These are phyloP conservation scores for Cordyceps javanica DNA, from an alignment of 2,329 filamentous ascomycete species.

Conservation along the genomic window DNA sequence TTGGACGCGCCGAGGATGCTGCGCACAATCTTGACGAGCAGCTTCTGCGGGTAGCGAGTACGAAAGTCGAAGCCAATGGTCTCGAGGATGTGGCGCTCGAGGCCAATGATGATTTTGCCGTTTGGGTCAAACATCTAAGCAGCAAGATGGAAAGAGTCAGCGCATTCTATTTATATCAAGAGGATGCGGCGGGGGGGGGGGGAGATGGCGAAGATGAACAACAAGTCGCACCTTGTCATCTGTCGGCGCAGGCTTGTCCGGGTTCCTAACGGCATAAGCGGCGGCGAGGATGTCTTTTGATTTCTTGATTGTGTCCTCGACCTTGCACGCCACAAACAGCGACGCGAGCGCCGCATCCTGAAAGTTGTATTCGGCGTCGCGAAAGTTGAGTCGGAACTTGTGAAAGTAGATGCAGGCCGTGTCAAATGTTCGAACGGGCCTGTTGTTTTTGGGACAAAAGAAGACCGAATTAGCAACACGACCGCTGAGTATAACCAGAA, in stretches of 20 bases:
- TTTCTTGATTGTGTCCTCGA: constrained; percentile 97
- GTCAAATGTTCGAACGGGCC: constrained; percentile 84
- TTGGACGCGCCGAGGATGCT: constrained; percentile 39
- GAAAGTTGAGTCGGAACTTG: constrained; percentile 80
- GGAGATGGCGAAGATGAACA: background rate
- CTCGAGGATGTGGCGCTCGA: constrained; percentile 90
- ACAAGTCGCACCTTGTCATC: constrained; percentile 66
- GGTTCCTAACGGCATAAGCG: constrained; percentile 75
- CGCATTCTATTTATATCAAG: constrained; percentile 8
- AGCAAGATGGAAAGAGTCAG: background rate
- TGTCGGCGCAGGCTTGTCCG: constrained; percentile 60
- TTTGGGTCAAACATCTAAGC: constrained; percentile 69
- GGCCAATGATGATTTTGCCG: constrained; percentile 75
- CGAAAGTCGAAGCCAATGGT: constrained; percentile 91
- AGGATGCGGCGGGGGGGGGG: background rate
- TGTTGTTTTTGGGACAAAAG: constrained; percentile 33
- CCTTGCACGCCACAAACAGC: constrained; percentile 90
- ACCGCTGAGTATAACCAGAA: background rate
- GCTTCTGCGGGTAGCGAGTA: constrained; percentile 78
- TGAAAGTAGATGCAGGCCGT: constrained; percentile 92
- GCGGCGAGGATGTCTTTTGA: constrained; percentile 88
- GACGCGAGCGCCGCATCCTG: constrained; percentile 82
- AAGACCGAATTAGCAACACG: background rate
- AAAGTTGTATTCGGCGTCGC: constrained; percentile 80
- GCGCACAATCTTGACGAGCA: constrained; percentile 73